Evolutionary conservation across 768 basidiomycete genomes (phyloP), one percentile per base, ranked within the genome.

Genomic region (Nevesoporus exiguus): DNA sequence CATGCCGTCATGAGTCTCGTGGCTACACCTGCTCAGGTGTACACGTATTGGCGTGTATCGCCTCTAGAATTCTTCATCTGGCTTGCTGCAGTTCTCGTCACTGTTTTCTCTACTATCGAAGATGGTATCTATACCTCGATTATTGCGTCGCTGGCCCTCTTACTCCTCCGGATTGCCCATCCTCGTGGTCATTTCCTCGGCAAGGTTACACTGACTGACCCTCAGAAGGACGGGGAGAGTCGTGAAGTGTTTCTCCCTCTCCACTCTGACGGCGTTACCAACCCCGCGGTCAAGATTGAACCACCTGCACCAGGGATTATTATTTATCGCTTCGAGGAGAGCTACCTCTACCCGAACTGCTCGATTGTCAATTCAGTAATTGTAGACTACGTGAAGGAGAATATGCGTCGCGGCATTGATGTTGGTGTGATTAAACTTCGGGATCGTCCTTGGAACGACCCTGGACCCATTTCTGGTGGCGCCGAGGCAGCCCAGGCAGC

Each of bases 361-460:
- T 84, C 83, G 8, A 64, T 79, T 22, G 63, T 83, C 66, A 93
- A 93, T 68, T 81, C 83, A 39, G 75, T 77, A 3, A 73, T 99
- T 22, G 88, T 94, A 24, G 87, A 88, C 61, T 77, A 93, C 61
- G 90, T 96, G 59, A 93, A 88, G 72, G 73, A 72, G 51, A 77
- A 85, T 62, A 92, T 86, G 63, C 80, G 84, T 30, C 81, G 88
- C 47, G 93, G 90, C 19, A 81, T 78, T 62, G 89, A 95, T 69
- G 77, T 88, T 70, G 77, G 78, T 48, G 64, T 71, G 17, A 75
- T 91, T 56, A 79, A 71, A 51, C 71, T 82, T 43, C 76, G 79
- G 55, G 93, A 96, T 67, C 83, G 94, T 42, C 81, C 91, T 11
- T 99, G 96, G 96, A 99, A 99, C 67, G 94, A 97, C 62, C 85